A percentile compares a stretch with the other conserved stretches of the same genome.
Conservation (phyloP, 345 rosid species). For the Gossypioides kirkii region DNA sequence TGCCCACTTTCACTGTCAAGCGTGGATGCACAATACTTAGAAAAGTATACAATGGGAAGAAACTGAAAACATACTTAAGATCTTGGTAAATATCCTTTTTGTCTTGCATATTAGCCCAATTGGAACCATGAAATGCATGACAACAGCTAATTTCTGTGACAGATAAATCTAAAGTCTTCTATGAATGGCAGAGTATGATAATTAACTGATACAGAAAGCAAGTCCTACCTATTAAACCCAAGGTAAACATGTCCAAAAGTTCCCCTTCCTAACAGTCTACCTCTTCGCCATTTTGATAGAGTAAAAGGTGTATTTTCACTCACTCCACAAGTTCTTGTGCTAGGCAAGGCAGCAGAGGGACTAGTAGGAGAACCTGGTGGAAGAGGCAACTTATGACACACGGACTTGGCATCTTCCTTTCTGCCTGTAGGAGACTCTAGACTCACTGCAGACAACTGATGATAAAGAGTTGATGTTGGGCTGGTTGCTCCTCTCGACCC, state of each 20-base stretch:
- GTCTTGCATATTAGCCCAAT: neutral
- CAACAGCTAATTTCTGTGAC: neutral
- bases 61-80: neutral
- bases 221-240: slow-evolving; percentile 78
- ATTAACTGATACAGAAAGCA: neutral
- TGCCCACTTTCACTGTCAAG: slow-evolving; percentile 70
- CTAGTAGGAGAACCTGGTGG: slow-evolving; percentile 91
- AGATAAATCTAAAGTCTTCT: neutral
- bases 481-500: slow-evolving; percentile 56
- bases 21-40: slow-evolving; percentile 14
- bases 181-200: neutral
- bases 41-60: slow-evolving; percentile 6
- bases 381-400: slow-evolving; percentile 76
- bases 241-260: slow-evolving; percentile 92
- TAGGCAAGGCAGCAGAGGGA: slow-evolving; percentile 52
- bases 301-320: slow-evolving; percentile 30
- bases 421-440: slow-evolving; percentile 63
- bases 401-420: slow-evolving; percentile 57
- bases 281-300: slow-evolving; percentile 73
- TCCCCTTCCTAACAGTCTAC: slow-evolving; percentile 86
- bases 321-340: slow-evolving; percentile 36
- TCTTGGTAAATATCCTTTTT: neutral
- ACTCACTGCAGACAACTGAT: slow-evolving; percentile 40
- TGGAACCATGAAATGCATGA: neutral
- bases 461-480: slow-evolving; percentile 74